Percentiles rank a stretch among this genome's conserved stretches.
These are phyloP conservation scores for Aspergillus sojae DNA, from an alignment of 2,329 filamentous ascomycete genomes.

Conservation along the genomic window DNA sequence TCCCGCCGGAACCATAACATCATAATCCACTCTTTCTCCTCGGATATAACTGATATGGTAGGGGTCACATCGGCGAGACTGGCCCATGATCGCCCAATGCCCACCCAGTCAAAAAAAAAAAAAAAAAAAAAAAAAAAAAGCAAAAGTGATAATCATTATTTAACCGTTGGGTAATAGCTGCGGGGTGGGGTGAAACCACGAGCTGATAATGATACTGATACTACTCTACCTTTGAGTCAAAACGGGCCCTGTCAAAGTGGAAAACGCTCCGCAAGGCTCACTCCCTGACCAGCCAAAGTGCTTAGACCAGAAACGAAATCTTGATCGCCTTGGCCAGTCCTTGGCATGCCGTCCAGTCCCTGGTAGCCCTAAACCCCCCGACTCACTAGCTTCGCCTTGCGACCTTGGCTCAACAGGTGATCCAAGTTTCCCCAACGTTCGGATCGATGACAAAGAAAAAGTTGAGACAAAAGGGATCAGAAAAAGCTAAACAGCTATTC, in stretches of 20 bases:
- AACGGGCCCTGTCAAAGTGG: slow-evolving; percentile 1
- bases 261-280: neutral
- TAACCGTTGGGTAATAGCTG: slow-evolving; percentile 6
- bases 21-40: slow-evolving; percentile 1
- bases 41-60: neutral
- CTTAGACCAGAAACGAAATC: slow-evolving; percentile 10
- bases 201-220: neutral
- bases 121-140: neutral
- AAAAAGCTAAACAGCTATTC: neutral
- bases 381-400: neutral
- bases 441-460: neutral
- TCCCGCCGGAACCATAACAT: neutral
- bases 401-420: slow-evolving; percentile 2
- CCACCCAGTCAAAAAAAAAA: neutral
- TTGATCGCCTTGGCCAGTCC: slow-evolving; percentile 16
- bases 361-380: neutral
- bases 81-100: neutral
- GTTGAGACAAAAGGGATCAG: neutral
- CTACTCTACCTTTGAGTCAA: neutral
- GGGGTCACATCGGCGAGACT: slow-evolving; percentile 6
- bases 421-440: neutral
- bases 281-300: neutral
- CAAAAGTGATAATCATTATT: neutral
- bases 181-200: neutral
- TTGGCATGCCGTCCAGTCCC: neutral